These are phyloP conservation scores for Cyberlindnera mrakii DNA, from an alignment of 805 yeast species.

Conservation along the genomic window DNA sequence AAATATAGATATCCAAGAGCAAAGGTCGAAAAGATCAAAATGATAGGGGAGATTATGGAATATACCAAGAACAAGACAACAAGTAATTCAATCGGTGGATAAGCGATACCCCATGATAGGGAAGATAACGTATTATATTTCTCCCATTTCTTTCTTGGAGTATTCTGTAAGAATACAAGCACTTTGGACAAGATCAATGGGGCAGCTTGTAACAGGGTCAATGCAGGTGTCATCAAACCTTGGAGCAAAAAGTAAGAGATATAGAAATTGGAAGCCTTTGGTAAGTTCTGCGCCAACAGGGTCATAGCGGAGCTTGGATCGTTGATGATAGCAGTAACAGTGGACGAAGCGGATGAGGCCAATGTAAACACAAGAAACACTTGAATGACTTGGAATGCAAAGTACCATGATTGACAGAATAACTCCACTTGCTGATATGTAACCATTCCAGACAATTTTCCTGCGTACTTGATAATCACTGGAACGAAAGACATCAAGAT, in stretches of 20 bases:
- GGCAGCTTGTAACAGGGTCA: slow-evolving; percentile 68
- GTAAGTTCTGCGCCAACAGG: slow-evolving; percentile 69
- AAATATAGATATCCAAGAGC: slow-evolving; percentile 51
- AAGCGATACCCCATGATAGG: slow-evolving; percentile 77
- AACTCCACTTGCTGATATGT: slow-evolving; percentile 68
- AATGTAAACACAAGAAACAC: slow-evolving; percentile 80
- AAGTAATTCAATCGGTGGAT: slow-evolving; percentile 73
- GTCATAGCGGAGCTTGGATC: slow-evolving; percentile 70
- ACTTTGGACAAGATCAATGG: slow-evolving; percentile 65
- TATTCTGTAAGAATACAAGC: slow-evolving; percentile 70
- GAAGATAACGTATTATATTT: slow-evolving; percentile 58
- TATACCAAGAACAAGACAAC: slow-evolving; percentile 69
- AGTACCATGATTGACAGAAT: slow-evolving; percentile 85
- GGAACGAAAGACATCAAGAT: slow-evolving; percentile 85
- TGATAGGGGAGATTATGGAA: slow-evolving; percentile 71
- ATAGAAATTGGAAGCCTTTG: slow-evolving; percentile 88
- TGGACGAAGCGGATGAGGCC: slow-evolving; percentile 75
- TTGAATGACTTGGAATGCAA: slow-evolving; percentile 85
- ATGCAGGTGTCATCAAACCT: slow-evolving; percentile 77
- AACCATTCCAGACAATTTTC: slow-evolving; percentile 65
- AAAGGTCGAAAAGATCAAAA: slow-evolving; percentile 59
- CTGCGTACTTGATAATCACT: slow-evolving; percentile 71
- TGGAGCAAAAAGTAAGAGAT: slow-evolving; percentile 75
- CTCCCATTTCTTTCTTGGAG: slow-evolving; percentile 91
- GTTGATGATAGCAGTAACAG: slow-evolving; percentile 60